These are phyloP conservation scores for Medicago ruthenica DNA, from an alignment of 306 rosid genomes.

Conservation along the genomic window DNA sequence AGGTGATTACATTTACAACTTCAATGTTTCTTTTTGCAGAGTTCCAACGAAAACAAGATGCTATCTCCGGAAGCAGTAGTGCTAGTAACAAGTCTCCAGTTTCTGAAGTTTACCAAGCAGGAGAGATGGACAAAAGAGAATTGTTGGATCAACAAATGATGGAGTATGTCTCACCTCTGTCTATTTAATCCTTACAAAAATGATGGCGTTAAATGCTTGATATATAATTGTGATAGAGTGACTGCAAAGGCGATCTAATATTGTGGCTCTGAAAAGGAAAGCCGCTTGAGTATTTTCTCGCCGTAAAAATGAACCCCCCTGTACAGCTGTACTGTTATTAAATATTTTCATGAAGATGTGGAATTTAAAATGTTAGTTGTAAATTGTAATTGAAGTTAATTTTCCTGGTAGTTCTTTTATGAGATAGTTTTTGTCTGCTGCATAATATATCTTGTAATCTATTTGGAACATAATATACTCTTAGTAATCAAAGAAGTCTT, in stretches of 20 bases:
- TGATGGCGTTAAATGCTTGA: constrained; percentile 3
- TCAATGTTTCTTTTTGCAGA: constrained; percentile 46
- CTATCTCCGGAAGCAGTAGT: constrained; percentile 29
- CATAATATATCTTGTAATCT: constrained; percentile 9
- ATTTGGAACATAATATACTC: background rate
- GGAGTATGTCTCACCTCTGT: constrained; percentile 60
- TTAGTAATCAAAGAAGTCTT: too few relatives aligned
- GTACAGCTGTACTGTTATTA: constrained; percentile 1
- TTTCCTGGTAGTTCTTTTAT: background rate
- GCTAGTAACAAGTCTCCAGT: constrained; percentile 28
- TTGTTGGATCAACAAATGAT: constrained; percentile 39
- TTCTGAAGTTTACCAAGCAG: constrained; percentile 61
- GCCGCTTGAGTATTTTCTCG: background rate
- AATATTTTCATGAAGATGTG: background rate
- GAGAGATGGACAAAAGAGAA: constrained; percentile 46
- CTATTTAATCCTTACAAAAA: constrained; percentile 23
- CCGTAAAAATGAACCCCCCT: background rate
- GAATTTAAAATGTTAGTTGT: background rate
- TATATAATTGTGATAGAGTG: background rate
- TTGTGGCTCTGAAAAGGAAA: background rate
- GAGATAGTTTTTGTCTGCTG: background rate
- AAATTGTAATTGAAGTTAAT: constrained; percentile 5
- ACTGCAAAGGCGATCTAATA: constrained; percentile 13
- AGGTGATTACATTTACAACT: constrained; percentile 22
- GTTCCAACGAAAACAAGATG: constrained; percentile 37